Percentiles rank a stretch among this genome's conserved stretches.
These are phyloP conservation scores for Neoboletus subvelutipes DNA, from an alignment of 768 basidiomycete genomes.

Conservation along the genomic window DNA sequence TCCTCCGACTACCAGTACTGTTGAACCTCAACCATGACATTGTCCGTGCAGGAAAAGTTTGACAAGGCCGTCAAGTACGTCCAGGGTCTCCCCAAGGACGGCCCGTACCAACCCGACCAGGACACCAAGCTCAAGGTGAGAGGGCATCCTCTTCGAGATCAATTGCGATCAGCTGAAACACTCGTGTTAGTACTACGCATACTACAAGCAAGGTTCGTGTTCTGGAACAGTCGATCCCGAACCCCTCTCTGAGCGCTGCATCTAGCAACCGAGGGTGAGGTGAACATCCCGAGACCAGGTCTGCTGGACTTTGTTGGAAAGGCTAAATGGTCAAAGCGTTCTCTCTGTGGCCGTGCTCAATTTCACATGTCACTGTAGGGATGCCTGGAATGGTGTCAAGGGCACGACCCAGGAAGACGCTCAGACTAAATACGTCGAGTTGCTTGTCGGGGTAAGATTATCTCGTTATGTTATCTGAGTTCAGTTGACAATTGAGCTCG, in stretches of 20 bases:
- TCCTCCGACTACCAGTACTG: constrained; percentile 1
- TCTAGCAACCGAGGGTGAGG: constrained; percentile 73
- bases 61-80: constrained; percentile 73
- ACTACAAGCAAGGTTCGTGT: constrained; percentile 85
- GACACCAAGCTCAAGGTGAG: constrained; percentile 81
- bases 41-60: constrained; percentile 53
- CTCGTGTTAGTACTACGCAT: constrained; percentile 76
- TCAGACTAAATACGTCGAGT: constrained; percentile 67
- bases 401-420: constrained; percentile 75
- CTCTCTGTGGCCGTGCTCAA: not conserved
- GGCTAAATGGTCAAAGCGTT: constrained; percentile 73
- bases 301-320: constrained; percentile 84
- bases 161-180: constrained; percentile 4
- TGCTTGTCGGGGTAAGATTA: constrained; percentile 60
- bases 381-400: constrained; percentile 79
- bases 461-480: not conserved
- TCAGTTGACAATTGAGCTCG: constrained; percentile 2
- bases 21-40: constrained; percentile 50
- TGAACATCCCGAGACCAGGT: constrained; percentile 62
- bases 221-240: not conserved
- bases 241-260: not conserved
- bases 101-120: constrained; percentile 69
- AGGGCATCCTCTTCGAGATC: constrained; percentile 12
- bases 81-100: constrained; percentile 60
- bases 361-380: constrained; percentile 46